These are phyloP conservation scores for Globisporangium yorkense DNA, from an alignment of 352 stramenopile species.

Conservation along the genomic window DNA sequence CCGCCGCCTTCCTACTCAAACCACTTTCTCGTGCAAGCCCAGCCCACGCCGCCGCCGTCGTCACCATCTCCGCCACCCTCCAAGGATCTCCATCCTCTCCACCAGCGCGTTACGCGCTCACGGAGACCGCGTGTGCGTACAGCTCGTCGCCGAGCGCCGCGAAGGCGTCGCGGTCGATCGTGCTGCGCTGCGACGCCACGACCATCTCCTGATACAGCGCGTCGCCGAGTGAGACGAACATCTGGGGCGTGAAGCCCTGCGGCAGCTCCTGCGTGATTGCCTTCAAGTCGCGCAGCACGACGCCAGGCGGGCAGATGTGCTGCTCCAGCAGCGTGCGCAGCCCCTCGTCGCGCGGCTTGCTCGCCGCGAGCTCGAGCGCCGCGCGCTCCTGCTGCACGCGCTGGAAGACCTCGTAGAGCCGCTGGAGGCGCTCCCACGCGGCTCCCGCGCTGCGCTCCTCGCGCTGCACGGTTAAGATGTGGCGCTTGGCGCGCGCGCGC, in stretches of 20 bases:
- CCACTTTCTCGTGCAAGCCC: neutral
- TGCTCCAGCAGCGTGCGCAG: conserved; percentile 43
- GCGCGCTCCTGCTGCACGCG: conserved; percentile 24
- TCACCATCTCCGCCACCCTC: neutral
- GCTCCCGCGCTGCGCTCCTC: conserved; percentile 47
- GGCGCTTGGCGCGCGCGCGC: conserved; percentile 12
- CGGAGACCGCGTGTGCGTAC: conserved; percentile 43
- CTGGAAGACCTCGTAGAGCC: conserved; percentile 57
- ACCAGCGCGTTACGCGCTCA: conserved; percentile 4
- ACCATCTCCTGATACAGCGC: conserved; percentile 68
- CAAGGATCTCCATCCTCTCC: neutral
- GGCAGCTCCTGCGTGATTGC: conserved; percentile 42
- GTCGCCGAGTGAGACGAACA: conserved; percentile 66
- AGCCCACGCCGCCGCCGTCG: neutral
- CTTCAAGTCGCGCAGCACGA: conserved; percentile 48
- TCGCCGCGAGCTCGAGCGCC: conserved; percentile 15
- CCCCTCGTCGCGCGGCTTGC: conserved; percentile 29
- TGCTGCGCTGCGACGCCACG: conserved; percentile 29
- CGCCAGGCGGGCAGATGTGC: conserved; percentile 21
- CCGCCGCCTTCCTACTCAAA: neutral
- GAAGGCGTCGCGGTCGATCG: conserved; percentile 43
- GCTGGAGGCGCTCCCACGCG: conserved; percentile 51
- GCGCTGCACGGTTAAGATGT: conserved; percentile 26
- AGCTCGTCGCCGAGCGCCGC: conserved; percentile 46
- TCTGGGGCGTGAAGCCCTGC: conserved; percentile 62